phyloP scores from a whole-genome alignment of 2,329 filamentous ascomycete species.

The Aspergillus transmontanensis region DNA sequence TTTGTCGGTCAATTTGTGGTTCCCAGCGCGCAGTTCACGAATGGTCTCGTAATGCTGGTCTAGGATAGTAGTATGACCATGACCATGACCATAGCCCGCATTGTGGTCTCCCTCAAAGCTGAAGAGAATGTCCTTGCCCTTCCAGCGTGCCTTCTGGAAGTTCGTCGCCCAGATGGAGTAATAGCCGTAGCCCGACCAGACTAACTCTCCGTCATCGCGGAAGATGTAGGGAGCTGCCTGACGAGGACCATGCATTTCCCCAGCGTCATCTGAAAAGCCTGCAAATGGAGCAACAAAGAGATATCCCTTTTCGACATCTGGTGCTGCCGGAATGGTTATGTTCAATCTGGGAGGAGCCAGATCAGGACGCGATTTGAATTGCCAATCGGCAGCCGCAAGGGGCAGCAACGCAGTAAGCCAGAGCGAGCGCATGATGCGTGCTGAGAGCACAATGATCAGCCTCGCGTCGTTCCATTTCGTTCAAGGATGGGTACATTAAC shows the following conservation, averaged over 20 bases:
- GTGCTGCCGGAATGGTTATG: slow-evolving; percentile 42
- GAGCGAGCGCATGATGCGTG: slow-evolving; percentile 14
- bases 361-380: slow-evolving; percentile 52
- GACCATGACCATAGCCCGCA: slow-evolving; percentile 55
- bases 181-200: slow-evolving; percentile 60
- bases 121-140: slow-evolving; percentile 56
- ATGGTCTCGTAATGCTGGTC: slow-evolving; percentile 59
- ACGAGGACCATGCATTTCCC: slow-evolving; percentile 39
- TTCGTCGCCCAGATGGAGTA: slow-evolving; percentile 58
- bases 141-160: slow-evolving; percentile 53
- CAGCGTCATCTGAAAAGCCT: slow-evolving; percentile 25
- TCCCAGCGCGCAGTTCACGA: slow-evolving; percentile 52
- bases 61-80: slow-evolving; percentile 57
- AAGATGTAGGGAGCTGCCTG: slow-evolving; percentile 61
- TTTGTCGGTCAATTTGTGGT: slow-evolving; percentile 54
- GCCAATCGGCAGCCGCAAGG: slow-evolving; percentile 45
- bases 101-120: slow-evolving; percentile 59
- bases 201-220: slow-evolving; percentile 55
- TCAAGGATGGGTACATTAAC: slow-evolving; percentile 36
- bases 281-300: slow-evolving; percentile 44
- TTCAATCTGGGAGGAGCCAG: slow-evolving; percentile 47
- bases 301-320: slow-evolving; percentile 39
- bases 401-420: slow-evolving; percentile 21
- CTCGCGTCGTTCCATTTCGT: slow-evolving; percentile 21
- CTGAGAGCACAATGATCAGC: slow-evolving; percentile 30